These are phyloP conservation scores for Maudiozyma bulderi DNA, from an alignment of 805 yeast genomes.

Conservation along the genomic window DNA sequence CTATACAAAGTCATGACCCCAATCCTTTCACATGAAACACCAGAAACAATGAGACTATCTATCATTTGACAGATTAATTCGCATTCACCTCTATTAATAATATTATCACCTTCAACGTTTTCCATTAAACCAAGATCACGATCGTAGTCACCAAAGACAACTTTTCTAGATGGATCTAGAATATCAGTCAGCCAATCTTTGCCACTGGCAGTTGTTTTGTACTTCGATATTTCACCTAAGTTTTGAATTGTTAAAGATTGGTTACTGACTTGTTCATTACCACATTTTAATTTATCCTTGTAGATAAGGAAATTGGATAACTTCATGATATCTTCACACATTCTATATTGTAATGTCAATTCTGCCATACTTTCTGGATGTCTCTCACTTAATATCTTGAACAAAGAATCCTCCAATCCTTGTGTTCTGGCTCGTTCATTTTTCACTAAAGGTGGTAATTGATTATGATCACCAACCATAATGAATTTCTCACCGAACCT, in stretches of 20 bases:
- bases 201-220: not conserved
- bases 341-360: conserved; percentile 76
- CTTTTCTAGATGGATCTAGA: conserved; percentile 47
- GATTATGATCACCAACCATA: conserved; percentile 94
- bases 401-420: conserved; percentile 60
- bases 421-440: conserved; percentile 53
- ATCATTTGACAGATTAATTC: conserved; percentile 53
- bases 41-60: conserved; percentile 45
- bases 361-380: conserved; percentile 72
- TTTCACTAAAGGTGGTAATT: conserved; percentile 79
- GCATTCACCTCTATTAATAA: conserved; percentile 69
- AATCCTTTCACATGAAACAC: conserved; percentile 48
- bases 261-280: conserved; percentile 50
- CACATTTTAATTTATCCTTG: conserved; percentile 68
- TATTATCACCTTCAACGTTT: conserved; percentile 60
- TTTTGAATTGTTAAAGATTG: conserved; percentile 39
- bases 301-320: conserved; percentile 75
- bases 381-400: conserved; percentile 58
- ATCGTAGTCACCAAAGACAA: conserved; percentile 77
- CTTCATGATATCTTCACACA: conserved; percentile 83
- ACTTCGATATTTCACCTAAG: conserved; percentile 11
- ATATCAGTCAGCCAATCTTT: conserved; percentile 48
- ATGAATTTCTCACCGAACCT: conserved; percentile 69
- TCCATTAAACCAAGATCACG: conserved; percentile 35
- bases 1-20: conserved; percentile 89